phyloP scores from a whole-genome alignment of 352 stramenopile species.

The Pythium utonaiense region DNA sequence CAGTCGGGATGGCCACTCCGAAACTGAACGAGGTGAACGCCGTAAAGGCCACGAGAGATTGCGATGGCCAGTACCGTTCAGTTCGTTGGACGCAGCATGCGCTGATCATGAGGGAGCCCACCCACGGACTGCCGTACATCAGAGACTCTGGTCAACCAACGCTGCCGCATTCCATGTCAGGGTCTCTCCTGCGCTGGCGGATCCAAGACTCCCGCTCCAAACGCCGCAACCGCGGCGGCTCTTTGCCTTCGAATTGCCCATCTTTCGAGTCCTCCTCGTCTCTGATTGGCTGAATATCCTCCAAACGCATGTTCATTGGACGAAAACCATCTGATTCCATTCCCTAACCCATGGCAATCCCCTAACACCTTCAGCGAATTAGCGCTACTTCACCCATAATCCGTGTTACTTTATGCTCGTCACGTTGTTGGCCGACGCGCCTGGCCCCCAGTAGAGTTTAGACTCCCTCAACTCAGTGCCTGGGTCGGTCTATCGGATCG shows the following conservation, averaged over 20 bases:
- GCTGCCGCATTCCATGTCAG: no score
- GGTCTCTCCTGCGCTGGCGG: no score
- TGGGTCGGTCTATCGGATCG: not conserved
- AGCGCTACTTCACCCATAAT: not conserved
- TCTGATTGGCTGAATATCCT: conserved; percentile 1
- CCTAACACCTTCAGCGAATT: conserved; percentile 18
- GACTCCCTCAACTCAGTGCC: not conserved
- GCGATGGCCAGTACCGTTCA: no score
- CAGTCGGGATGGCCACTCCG: no score
- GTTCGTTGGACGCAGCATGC: no score
- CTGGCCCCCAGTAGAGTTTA: no score
- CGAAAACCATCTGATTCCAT: conserved; percentile 20
- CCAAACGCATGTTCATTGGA: not conserved
- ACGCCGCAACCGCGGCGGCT: not conserved
- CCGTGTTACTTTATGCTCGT: conserved; percentile 7
- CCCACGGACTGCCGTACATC: no score
- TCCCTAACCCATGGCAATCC: not conserved
- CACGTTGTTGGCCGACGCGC: conserved; percentile 4
- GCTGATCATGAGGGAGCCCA: no score
- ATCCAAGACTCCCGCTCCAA: not conserved
- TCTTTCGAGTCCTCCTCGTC: conserved; percentile 8
- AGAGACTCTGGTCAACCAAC: no score
- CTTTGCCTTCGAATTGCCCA: not conserved
- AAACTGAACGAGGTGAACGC: no score
- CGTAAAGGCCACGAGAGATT: no score